Base-by-base conservation (phyloP, 495 filamentous ascomycete species). In the Aspergillus avenaceus region DNA sequence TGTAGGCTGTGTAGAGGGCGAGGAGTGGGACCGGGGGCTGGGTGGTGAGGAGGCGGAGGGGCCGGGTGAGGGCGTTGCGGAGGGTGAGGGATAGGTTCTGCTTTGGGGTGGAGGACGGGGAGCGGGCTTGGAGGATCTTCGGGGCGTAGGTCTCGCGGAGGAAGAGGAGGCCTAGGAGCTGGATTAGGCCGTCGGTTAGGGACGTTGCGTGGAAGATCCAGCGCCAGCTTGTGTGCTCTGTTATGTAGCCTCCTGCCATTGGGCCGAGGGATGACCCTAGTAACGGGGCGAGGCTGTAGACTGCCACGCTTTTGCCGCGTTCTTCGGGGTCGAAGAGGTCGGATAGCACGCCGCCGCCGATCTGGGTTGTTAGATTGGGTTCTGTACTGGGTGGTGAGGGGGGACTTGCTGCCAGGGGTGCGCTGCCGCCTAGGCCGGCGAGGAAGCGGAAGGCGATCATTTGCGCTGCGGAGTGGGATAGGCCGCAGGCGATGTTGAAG, bases 81-180 rank as follows among this genome's bases (percentile, higher is more conserved):
- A 86, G 59, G 3, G 66, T 71, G 59, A 9, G 46, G n/a, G 4
- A 83, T 45, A 12, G 67, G 43, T 28, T 90, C 86, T 55, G 65
- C 82, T 55, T 87, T 82, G 8, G 86, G 89, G 55, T 80, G 76
- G 36, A 85, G 75, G 8, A 65, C 67, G 1, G 56, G 45, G 81
- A 80, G 48, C 84, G 85, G 27, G 69, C 58, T 11, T 65, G 60
- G 0, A 90, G 77, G 7, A 90, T 70, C 29, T 74, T 75, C 0
- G 86, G 85, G 1, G 73, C 72, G 64, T 90, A 90, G 6, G 86
- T 88, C 64, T 90, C 86, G 46, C 76, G 80, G 0, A 91, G 75
- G 58, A 82, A 81, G 60, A 88, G 80, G 4, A 90, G 47, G 3
- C 85, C 88, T 2, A 73, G 68, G 19, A 77, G 4, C 59, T 88